phyloP scores from a whole-genome alignment of 139 green algal species.

The Chlamydomonas urium region DNA sequence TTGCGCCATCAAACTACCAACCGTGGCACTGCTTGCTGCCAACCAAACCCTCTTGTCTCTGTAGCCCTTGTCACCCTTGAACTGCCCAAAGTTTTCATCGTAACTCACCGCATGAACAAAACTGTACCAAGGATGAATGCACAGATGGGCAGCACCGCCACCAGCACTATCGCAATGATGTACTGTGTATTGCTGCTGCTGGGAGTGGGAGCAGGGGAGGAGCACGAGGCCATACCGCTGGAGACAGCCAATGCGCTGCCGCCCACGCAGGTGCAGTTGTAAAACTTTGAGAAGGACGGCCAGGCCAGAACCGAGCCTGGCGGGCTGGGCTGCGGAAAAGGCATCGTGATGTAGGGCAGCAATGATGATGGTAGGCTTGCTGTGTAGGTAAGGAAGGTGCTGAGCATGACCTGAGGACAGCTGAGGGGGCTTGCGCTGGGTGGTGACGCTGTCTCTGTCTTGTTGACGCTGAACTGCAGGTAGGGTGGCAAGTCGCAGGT shows the following conservation, averaged over 20 bases:
- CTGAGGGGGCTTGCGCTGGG: too few species aligned
- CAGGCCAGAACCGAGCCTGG: background rate
- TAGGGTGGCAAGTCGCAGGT: background rate
- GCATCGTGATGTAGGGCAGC: constrained; percentile 12
- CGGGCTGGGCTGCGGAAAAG: background rate
- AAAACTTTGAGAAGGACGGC: background rate
- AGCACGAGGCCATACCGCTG: background rate
- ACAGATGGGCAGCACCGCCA: constrained; percentile 17
- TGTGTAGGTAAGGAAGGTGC: background rate
- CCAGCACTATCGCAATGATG: constrained; percentile 22
- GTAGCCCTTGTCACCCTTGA: too few species aligned
- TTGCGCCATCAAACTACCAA: too few species aligned
- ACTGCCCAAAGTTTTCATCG: too few species aligned
- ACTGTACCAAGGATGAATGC: constrained; percentile 10
- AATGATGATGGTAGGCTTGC: background rate
- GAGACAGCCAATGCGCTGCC: background rate
- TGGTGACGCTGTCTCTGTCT: too few species aligned
- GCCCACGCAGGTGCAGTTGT: constrained; percentile 1
- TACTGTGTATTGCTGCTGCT: too few species aligned
- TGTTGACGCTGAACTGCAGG: too few species aligned
- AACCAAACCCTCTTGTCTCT: too few species aligned
- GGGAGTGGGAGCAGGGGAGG: background rate
- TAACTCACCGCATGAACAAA: constrained; percentile 23
- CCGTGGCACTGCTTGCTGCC: too few species aligned
- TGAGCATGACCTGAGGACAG: constrained; percentile 7